A percentile compares a stretch with the other conserved stretches of the same genome.
phyloP scores from a whole-genome alignment of 768 basidiomycete species.

The Rhodosporidiobolus odoratus region DNA sequence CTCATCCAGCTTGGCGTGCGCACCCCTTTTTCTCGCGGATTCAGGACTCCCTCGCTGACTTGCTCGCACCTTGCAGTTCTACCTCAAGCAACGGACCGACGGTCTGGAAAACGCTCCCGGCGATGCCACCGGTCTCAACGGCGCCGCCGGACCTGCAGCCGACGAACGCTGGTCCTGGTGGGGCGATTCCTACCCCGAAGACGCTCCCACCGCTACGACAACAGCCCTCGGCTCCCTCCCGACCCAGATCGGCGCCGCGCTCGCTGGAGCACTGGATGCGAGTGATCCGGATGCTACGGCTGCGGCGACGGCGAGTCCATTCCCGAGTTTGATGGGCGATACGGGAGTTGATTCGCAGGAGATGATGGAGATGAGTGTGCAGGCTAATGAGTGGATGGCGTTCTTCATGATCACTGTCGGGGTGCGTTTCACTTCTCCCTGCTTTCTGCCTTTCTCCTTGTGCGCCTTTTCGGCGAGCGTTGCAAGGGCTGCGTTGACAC shows the following conservation, averaged over 20 bases:
- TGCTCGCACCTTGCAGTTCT: conserved; percentile 28
- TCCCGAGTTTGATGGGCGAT: conserved; percentile 43
- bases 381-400: conserved; percentile 77
- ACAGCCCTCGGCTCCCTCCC: conserved; percentile 22
- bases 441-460: neutral
- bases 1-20: conserved; percentile 75
- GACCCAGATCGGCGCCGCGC: conserved; percentile 17
- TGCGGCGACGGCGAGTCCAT: conserved; percentile 38
- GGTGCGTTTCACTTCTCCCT: neutral
- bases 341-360: conserved; percentile 16
- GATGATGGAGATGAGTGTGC: conserved; percentile 38
- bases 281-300: conserved; percentile 2
- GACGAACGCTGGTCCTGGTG: conserved; percentile 29
- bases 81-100: conserved; percentile 36
- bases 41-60: neutral
- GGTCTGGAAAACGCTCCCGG: neutral
- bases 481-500: neutral
- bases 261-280: conserved; percentile 16
- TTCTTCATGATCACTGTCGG: conserved; percentile 88
- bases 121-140: conserved; percentile 35
- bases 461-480: too few species aligned
- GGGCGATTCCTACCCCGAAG: conserved; percentile 10
- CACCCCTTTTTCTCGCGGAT: neutral
- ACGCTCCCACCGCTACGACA: conserved; percentile 9
- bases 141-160: conserved; percentile 6